Conservation (phyloP, 2,329 filamentous ascomycete species). For the Nothophaeocryptopus gaeumannii region DNA sequence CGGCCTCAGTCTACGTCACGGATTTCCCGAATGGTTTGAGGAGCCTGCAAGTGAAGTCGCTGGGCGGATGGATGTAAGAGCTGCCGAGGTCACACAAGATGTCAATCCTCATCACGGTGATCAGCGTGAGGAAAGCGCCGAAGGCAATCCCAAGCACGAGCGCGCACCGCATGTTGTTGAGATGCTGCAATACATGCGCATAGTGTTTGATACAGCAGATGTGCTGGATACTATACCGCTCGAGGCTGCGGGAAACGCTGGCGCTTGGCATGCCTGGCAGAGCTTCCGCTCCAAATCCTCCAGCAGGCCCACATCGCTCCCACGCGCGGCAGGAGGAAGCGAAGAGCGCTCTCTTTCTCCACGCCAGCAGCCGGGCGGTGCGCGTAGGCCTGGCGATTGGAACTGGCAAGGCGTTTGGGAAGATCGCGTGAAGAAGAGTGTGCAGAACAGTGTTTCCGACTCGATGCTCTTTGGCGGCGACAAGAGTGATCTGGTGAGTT, state of each 20-base stretch:
- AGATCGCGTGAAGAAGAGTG: constrained; percentile 75
- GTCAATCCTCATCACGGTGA: constrained; percentile 2
- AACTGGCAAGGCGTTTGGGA: constrained; percentile 99
- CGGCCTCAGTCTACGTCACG: constrained; percentile 84
- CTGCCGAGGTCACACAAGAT: constrained; percentile 6
- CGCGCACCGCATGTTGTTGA: constrained; percentile 43
- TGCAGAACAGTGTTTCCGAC: constrained; percentile 75
- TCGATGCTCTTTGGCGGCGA: constrained; percentile 69
- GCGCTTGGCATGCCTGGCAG: constrained; percentile 92
- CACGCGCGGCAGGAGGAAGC: constrained; percentile 12
- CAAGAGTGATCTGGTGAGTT: constrained; percentile 69
- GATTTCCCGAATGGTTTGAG: constrained; percentile 82
- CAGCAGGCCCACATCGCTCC: constrained; percentile 15
- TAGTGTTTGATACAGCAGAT: constrained; percentile 72
- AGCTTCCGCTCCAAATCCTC: constrained; percentile 58
- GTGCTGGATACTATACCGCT: constrained; percentile 77
- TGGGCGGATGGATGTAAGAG: background rate
- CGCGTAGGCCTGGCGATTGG: constrained; percentile 75
- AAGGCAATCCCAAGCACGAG: constrained; percentile 8
- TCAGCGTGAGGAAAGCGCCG: constrained; percentile 2
- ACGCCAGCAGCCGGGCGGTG: constrained; percentile 41
- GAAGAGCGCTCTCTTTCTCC: constrained; percentile 26
- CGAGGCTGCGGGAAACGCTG: constrained; percentile 80
- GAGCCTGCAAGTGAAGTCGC: constrained; percentile 1
- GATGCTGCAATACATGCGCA: constrained; percentile 76